Conservation (phyloP, 257 asterid genomes). For the Nemophila menziesii region DNA sequence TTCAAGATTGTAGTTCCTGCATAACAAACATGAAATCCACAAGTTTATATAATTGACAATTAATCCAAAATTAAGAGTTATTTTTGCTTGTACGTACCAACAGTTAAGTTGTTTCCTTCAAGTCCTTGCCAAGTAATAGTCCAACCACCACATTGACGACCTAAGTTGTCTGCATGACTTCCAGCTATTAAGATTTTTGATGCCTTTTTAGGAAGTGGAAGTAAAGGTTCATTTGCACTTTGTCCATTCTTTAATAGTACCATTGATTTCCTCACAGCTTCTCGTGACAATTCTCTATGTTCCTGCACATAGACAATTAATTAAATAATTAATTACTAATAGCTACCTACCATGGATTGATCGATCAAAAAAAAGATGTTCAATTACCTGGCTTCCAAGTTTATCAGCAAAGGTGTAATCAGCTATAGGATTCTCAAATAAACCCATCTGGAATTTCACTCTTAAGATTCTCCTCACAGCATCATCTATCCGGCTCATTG, state of each 20-base stretch:
- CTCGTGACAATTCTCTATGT: conserved; percentile 17
- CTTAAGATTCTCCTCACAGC: conserved; percentile 53
- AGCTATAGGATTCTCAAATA: conserved; percentile 53
- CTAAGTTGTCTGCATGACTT: conserved; percentile 9
- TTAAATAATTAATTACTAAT: no score
- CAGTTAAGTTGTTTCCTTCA: neutral
- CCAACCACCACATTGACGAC: conserved; percentile 5
- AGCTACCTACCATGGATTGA: no score
- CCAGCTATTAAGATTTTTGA: conserved; percentile 15
- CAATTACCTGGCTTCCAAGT: conserved; percentile 34
- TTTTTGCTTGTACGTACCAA: neutral
- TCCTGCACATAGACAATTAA: neutral
- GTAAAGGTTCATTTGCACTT: conserved; percentile 2
- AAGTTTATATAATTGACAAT: no score
- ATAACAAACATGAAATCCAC: neutral
- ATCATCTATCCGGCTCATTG: conserved; percentile 54
- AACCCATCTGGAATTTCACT: conserved; percentile 50
- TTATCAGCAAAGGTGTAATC: conserved; percentile 29
- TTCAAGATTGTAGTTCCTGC: conserved; percentile 41
- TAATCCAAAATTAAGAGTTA: no score
- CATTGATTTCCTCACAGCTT: conserved; percentile 21
- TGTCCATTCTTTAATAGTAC: conserved; percentile 21
- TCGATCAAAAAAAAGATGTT: no score
- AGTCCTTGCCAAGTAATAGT: neutral
- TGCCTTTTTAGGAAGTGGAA: conserved; percentile 18